Evolutionary conservation across 345 rosid species (phyloP).

Genomic region (Reutealis trisperma): DNA sequence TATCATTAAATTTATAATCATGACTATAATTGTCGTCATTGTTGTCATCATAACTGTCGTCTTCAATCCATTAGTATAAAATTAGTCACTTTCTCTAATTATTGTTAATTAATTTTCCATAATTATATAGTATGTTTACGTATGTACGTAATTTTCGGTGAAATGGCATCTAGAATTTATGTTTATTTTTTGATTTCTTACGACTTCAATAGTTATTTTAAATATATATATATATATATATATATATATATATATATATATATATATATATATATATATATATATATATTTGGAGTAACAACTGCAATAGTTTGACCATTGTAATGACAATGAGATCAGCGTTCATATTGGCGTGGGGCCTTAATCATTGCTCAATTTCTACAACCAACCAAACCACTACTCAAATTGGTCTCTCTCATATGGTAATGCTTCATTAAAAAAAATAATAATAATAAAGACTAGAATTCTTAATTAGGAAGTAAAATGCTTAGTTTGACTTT

Average conservation of each 20-base stretch:
- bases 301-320: neutral
- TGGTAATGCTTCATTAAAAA: too few relatives aligned
- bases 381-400: neutral
- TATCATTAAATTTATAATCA: too few relatives aligned
- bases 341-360: neutral
- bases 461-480: neutral
- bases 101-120: neutral
- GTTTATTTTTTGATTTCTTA: neutral
- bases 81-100: neutral
- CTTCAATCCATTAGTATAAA: neutral
- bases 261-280: too few relatives aligned
- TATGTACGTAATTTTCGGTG: neutral
- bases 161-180: neutral
- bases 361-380: neutral
- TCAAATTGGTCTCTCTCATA: neutral
- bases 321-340: neutral
- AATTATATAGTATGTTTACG: too few relatives aligned
- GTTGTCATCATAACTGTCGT: neutral
- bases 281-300: too few relatives aligned
- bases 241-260: too few relatives aligned
- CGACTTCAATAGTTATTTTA: neutral
- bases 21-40: too few relatives aligned
- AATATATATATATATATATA: too few relatives aligned
- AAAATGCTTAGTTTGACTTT: constrained; percentile 8
- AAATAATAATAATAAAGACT: neutral